These are phyloP conservation scores for Cryptococcus deneoformans DNA, from an alignment of 1,284 basidiomycete genomes.

Conservation along the genomic window DNA sequence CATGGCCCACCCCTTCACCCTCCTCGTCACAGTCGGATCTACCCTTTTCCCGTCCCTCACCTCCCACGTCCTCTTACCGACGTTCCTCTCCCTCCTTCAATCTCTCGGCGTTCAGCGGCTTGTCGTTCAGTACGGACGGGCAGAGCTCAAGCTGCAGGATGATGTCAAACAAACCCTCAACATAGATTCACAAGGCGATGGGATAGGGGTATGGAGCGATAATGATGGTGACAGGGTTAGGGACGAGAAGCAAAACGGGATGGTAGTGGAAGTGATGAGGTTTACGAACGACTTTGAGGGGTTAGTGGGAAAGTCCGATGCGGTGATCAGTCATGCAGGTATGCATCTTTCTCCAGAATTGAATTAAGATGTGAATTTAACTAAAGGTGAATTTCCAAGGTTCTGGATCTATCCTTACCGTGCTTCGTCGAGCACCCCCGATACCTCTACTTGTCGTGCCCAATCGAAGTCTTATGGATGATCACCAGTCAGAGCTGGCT, in stretches of 20 bases:
- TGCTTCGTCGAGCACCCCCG: conserved; percentile 61
- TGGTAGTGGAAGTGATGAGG: conserved; percentile 60
- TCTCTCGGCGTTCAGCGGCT: conserved; percentile 59
- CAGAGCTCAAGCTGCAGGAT: conserved; percentile 14
- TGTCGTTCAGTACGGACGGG: conserved; percentile 72
- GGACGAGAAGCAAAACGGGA: conserved; percentile 53
- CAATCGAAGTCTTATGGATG: conserved; percentile 83
- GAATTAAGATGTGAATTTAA: neutral
- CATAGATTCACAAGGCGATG: conserved; percentile 7
- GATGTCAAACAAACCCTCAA: neutral
- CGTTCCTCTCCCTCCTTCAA: conserved; percentile 58
- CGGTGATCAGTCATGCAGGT: conserved; percentile 94
- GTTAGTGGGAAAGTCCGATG: conserved; percentile 64
- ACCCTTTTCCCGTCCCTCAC: conserved; percentile 76
- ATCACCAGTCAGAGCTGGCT: conserved; percentile 91
- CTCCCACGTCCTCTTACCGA: conserved; percentile 58
- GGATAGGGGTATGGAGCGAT: conserved; percentile 5
- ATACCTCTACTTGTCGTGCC: conserved; percentile 84
- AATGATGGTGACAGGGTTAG: conserved; percentile 9
- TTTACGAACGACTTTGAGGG: conserved; percentile 68
- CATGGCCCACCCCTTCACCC: conserved; percentile 22
- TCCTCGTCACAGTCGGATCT: conserved; percentile 87
- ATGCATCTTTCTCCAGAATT: conserved; percentile 23
- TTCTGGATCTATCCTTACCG: conserved; percentile 90
- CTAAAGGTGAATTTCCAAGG: conserved; percentile 55